Base-by-base conservation (phyloP, 2,329 filamentous ascomycete species). In the Lecanoromycetidae sp. region DNA sequence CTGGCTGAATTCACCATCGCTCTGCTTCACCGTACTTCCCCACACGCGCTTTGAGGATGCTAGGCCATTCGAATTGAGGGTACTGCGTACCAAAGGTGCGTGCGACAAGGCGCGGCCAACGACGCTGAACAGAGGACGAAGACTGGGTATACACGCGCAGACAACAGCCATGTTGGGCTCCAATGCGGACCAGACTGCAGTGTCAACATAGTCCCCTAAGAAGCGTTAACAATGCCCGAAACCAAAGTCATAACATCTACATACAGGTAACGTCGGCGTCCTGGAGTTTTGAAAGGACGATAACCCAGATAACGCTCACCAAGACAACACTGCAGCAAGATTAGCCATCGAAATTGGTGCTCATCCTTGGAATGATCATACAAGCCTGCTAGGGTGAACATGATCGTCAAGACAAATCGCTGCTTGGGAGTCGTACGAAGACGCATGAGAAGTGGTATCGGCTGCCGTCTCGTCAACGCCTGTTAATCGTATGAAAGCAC, bases 251-350 rank as follows among this genome's bases (percentile, higher is more conserved):
- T n/a, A 40, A 27, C 9, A 22, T 2, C 12, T 30, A 20, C 23
- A 36, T 20, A 43, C 60, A 64, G 1, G 60, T 63, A 13, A 57
- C 55, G 34, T 64, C 61, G 1, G 26, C 15, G 0, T 53, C 54
- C 3, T 56, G 48, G 27, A 62, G 59, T 54, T 56, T 62, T 49
- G 61, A 62, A 13, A 63, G 58, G 0, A 61, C 60, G 30, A 63
- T 57, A 39, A 64, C 58, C 29, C 62, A 59, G 50, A 63, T 61
- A 41, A 64, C 60, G 37, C 59, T 62, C 3, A 61, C 61, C 48
- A 64, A 60, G 26, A 44, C 33, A 15, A 51, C 49, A 44, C 49
- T 51, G 17, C n/a, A 30, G 19, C n/a, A 23, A n/a, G 3, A 19
- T 45, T 9, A 43, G 25, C 25, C 10, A 8, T 8, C 12, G n/a